Evolutionary conservation across 176 grass and related monocot genomes (phyloP).

Genomic region (Ampelocalamus luodianensis): DNA sequence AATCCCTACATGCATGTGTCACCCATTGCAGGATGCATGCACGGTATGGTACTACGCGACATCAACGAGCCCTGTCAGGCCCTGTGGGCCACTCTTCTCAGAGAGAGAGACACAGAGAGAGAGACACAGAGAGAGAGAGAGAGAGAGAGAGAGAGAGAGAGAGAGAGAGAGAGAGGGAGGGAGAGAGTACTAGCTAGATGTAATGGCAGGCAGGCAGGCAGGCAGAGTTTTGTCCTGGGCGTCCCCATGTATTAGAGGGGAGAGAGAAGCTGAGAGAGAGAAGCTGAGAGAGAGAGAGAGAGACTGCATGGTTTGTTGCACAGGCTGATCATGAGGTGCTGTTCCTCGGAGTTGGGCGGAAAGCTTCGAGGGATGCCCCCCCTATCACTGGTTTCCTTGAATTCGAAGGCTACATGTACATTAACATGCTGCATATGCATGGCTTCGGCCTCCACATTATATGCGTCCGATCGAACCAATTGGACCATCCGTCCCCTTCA

Average conservation of each 20-base stretch:
- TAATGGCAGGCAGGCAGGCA: not conserved
- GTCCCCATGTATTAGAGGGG: conserved; percentile 23
- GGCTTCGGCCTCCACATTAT: not conserved
- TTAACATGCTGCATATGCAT: not conserved
- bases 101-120: not conserved
- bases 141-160: not conserved
- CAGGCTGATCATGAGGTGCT: not conserved
- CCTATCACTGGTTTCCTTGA: conserved; percentile 29
- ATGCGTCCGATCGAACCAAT: not conserved
- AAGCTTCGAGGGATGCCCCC: not conserved
- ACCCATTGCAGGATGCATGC: conserved; percentile 25
- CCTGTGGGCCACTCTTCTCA: not conserved
- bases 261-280: not conserved
- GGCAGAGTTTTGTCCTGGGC: conserved; percentile 28
- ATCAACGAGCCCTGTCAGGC: not conserved
- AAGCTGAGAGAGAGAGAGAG: not conserved
- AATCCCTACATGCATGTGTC: not conserved
- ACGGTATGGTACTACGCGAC: conserved; percentile 25
- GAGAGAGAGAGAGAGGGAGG: not conserved
- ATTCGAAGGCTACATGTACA: conserved; percentile 7
- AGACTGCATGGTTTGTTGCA: not conserved
- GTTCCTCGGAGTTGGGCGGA: not conserved
- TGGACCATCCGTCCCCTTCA: conserved; percentile 3
- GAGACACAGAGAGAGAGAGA: not conserved
- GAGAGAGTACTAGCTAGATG: not conserved